Evolutionary conservation across 1,284 basidiomycete species (phyloP), one percentile per base, ranked within the genome.

Genomic region (Kalmanozyma brasiliensis): DNA sequence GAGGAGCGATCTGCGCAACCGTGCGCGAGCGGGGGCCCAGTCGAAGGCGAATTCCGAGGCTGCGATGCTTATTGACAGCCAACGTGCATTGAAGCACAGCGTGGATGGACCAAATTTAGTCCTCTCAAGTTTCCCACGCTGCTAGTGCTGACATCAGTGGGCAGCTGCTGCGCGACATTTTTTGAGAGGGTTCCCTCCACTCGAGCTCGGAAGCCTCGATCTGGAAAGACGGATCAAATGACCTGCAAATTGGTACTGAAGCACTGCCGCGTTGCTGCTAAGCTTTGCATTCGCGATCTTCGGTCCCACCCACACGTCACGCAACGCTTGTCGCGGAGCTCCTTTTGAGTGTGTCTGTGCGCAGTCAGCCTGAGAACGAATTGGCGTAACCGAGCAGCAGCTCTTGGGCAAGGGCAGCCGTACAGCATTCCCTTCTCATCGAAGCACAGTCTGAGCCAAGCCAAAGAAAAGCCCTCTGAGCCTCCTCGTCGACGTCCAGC

Each of bases 141-240:
- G 24, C 8, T 7, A 11, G 8, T 32, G 46, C 47, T 49, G 47
- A 49, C 47, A 49, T 49, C 47, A 49, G 35, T 26, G 24, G 8
- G 45, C 45, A 37, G 19, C 22, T 14, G 26, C 26, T 29, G 26
- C 26, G 26, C n/a, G n/a, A n/a, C n/a, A 29, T 20, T 24, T 33
- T 17, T 9, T 34, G 6, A 6, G 11, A 11, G 26, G 26, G 11
- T 23, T 17, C 10, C 44, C 37, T 40, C 47, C 47, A 49, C 47
- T 49, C 36, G 13, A 3, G 14, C 29, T 49, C 36, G 34, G 47
- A 40, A 32, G 3, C 29, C 13, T 29, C 47, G 47, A 49, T 49
- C 36, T 40, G 47, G 36, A 49, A 32, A 49, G 26, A 40, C 20
- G 13, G 47, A 36, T 49, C 47, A 49, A 49, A 49, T 49, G 47